These are phyloP conservation scores for Rhazya stricta DNA, from an alignment of 257 asterid species.

Conservation along the genomic window DNA sequence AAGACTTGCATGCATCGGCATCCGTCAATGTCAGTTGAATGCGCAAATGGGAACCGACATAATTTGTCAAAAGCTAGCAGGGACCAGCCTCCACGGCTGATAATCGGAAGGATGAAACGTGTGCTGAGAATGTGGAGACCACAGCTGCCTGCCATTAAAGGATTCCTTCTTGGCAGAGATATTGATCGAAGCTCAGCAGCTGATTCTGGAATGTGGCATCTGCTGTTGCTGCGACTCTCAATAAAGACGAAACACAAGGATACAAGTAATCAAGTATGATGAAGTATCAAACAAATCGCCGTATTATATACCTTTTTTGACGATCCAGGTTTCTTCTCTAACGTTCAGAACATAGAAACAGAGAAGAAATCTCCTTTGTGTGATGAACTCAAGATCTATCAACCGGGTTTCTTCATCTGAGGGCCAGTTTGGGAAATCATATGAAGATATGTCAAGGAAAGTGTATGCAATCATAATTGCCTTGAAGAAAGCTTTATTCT, in stretches of 20 bases:
- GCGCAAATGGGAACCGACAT: neutral
- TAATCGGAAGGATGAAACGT: neutral
- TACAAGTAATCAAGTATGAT: no score
- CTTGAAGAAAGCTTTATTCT: no score
- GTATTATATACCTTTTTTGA: no score
- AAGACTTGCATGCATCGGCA: neutral
- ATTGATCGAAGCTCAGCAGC: neutral
- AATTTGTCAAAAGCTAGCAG: neutral
- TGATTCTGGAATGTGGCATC: neutral
- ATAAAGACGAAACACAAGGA: neutral
- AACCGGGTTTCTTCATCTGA: no score
- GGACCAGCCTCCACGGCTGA: constrained; percentile 5
- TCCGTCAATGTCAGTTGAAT: neutral
- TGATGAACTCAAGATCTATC: no score
- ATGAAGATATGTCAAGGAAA: no score
- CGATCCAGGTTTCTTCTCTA: no score
- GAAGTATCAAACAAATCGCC: no score
- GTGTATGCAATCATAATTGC: no score
- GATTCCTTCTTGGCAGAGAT: neutral
- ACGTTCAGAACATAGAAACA: no score
- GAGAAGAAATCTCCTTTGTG: no score
- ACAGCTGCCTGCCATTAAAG: neutral
- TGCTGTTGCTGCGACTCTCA: neutral
- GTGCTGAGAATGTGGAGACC: neutral
- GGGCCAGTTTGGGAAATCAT: no score